phyloP scores from a whole-genome alignment of 83 land plant genomes.

The Picea abies region DNA sequence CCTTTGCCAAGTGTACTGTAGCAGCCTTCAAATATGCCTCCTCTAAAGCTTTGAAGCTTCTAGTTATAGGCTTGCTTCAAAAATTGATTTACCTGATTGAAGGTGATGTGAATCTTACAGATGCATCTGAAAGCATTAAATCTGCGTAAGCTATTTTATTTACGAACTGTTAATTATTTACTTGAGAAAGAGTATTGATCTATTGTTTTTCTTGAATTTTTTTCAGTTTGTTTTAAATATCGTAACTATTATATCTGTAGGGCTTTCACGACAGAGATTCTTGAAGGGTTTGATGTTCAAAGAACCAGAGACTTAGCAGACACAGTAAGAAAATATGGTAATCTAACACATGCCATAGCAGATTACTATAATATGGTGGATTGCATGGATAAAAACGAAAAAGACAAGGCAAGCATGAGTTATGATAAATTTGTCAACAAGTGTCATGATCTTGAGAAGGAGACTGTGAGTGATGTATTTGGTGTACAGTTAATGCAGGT shows the following conservation, averaged over 20 bases:
- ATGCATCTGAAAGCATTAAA: slow-evolving; percentile 86
- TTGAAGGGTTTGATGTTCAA: slow-evolving; percentile 95
- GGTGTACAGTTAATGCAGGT: too few species aligned
- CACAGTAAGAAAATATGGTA: too few species aligned
- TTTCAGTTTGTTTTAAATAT: neutral
- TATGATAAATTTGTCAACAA: too few species aligned
- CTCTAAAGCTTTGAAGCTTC: too few species aligned
- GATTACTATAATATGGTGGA: too few species aligned
- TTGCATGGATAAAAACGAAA: too few species aligned
- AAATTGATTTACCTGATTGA: slow-evolving; percentile 90
- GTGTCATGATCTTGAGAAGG: too few species aligned
- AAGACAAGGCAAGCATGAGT: too few species aligned
- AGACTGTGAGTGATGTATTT: too few species aligned
- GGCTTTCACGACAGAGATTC: slow-evolving; percentile 90
- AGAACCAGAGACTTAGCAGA: slow-evolving; percentile 57
- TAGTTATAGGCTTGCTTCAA: neutral
- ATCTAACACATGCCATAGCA: too few species aligned
- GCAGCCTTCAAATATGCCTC: too few species aligned
- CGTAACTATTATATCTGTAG: slow-evolving; percentile 37
- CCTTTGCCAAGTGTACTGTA: too few species aligned
- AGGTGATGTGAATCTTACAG: slow-evolving; percentile 87
- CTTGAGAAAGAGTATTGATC: neutral
- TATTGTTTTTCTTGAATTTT: neutral
- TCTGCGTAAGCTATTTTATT: slow-evolving; percentile 71
- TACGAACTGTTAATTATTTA: neutral